Evolutionary conservation across 2,329 filamentous ascomycete species (phyloP), one percentile per base, ranked within the genome.

Genomic region (Fusarium setosum): DNA sequence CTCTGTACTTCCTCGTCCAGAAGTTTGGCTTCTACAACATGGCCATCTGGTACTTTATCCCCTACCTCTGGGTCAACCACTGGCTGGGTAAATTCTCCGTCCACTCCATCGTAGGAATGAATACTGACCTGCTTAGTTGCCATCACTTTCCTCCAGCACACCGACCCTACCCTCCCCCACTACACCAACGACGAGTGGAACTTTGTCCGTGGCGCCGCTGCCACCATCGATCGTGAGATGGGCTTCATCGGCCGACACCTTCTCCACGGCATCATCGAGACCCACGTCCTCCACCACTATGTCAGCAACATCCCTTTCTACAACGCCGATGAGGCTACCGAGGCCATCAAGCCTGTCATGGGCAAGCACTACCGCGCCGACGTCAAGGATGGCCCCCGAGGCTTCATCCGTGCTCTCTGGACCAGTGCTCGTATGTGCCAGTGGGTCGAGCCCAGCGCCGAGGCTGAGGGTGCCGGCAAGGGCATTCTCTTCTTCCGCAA

Each of bases 61-160:
- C 96, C 34, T 99, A 98, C 79, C 85, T 97, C 63, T 97, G 95
- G 95, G 94, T 97, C 56, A 97, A 98, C 88, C 94, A 97, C 88
- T 98, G 95, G 95, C 91, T 98, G 56, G 92, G 93, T 96, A 89
- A 86, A 92, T 58, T 51, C 15, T 42, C 12, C 11, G 21, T 24
- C 26, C 21, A 13, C 12, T 21, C 45, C 29, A 11, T 6, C 12
- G 23, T 13, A 10, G 11, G 17, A 5, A 23, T 18, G 11, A 8
- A 54, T 56, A 57, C 67, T 69, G 56, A 74, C 74, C 73, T 78
- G n/a, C n/a, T 10, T 72, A 95, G 94, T 98, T 70, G 94, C 94
- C 78, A 98, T 98, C 80, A 98, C 95, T 71, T 98, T 90, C 87
- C 89, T 98, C 65, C 95, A 98, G 82, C 95, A 98, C 88, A 97